Percentiles rank a stretch among this genome's conserved stretches.
These are phyloP conservation scores for Fusarium fracticaudum DNA, from an alignment of 2,329 filamentous ascomycete genomes.

Conservation along the genomic window DNA sequence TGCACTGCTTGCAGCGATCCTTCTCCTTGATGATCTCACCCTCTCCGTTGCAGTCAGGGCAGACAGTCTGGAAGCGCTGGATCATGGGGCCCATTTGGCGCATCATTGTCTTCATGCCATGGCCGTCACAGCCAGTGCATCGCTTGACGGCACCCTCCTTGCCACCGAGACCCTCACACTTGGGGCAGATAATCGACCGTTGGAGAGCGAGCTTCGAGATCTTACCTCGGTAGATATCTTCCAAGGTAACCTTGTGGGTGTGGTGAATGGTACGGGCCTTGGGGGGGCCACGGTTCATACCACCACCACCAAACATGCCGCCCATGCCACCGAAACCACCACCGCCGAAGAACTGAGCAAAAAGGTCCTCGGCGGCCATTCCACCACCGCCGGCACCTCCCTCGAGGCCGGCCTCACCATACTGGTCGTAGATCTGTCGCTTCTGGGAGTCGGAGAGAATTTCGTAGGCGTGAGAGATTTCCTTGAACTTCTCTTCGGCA, in stretches of 20 bases:
- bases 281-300: constrained; percentile 79
- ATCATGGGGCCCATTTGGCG: constrained; percentile 99
- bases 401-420: constrained; percentile 96
- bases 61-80: constrained; percentile 99
- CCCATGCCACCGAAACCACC: constrained; percentile 68
- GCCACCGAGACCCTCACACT: constrained; percentile 92
- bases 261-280: constrained; percentile 97
- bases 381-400: constrained; percentile 81
- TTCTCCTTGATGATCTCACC: constrained; percentile 97
- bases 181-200: constrained; percentile 95
- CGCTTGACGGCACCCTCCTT: constrained; percentile 98
- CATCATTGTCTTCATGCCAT: constrained; percentile 99
- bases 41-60: constrained; percentile 97
- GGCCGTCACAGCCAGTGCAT: constrained; percentile 89
- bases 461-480: constrained; percentile 95
- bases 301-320: constrained; percentile 76
- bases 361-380: constrained; percentile 96
- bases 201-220: constrained; percentile 96
- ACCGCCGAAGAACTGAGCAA: constrained; percentile 93
- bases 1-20: constrained; percentile 96
- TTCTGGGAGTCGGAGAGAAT: constrained; percentile 92
- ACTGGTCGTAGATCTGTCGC: constrained; percentile 92
- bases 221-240: constrained; percentile 98
- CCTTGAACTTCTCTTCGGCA: constrained; percentile 98
- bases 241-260: constrained; percentile 96